Evolutionary conservation across 164 flowering plant genomes (phyloP), one percentile per base, ranked within the genome.

Genomic region (Cinnamomum micranthum): DNA sequence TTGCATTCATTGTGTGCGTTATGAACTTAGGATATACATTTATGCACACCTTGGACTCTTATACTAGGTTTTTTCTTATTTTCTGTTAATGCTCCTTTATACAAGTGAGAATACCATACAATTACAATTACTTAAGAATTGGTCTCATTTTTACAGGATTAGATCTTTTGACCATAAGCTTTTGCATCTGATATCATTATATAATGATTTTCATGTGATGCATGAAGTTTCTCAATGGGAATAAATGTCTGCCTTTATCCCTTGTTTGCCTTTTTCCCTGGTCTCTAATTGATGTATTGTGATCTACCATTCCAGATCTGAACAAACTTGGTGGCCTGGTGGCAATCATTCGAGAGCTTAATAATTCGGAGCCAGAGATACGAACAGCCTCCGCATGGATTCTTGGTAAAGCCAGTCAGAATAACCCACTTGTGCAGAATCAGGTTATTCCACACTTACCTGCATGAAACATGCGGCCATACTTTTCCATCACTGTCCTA

Each of bases 341-440:
- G 73, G 93, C 81, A 14, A 79, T 93, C 72, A 78, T 88, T 59
- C 75, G 50, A 75, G 89, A 87, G 73, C 97, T 95, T 77, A 70
- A 81, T 76, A 86, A 84, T 75, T 65, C 86, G 50, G 90, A 89
- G 41, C 35, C 84, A 24, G 90, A 88, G 74, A 81, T 86, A 70
- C 86, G 98, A 79, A 87, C 70, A 71, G 77, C 79, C 66, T 83
- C 97, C 79, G 97, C 98, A 27, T 95, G 98, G 99, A 74, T 93
- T 75, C 84, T 95, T 74, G 99, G 99, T 50, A 88, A 86, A 85
- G 95, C 98, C 6, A 82, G 98, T 79, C 98, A 95, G 84, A 95
- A 92, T 73, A 92, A 93, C 47, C 94, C 92, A 31, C 60, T 85
- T 82, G 92, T 93, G 77, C 97, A 95, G 85, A 78, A 87, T 69